Base-by-base conservation (phyloP, 2,329 filamentous ascomycete species). In the Aspergillus sp. region DNA sequence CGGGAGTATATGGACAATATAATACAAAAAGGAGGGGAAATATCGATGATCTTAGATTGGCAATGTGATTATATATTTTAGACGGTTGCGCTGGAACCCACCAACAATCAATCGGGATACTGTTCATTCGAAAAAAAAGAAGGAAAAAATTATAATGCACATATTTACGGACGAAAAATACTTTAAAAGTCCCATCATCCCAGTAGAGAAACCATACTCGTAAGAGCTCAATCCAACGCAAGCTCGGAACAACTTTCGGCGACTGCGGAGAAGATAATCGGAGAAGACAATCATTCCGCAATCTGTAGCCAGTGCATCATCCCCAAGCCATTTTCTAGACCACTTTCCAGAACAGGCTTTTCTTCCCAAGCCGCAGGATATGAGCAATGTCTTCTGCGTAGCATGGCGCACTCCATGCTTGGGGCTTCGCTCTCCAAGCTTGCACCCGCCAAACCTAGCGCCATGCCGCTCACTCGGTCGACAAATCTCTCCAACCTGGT, bases 351-450 rank as follows among this genome's bases (percentile, higher is more conserved):
- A 53, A 19, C 37, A 45, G 37, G 53, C 39, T 39, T 51, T 58
- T 8, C 5, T 17, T 35, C 56, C 47, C 54, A 54, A 63, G 57
- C 63, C 49, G 60, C 64, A 62, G 67, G 71, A 70, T 66, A 78
- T 78, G 76, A 78, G 69, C 69, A 73, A 75, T 77, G 76, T 66
- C 60, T 65, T 73, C 64, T 69, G 71, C 62, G 62, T 72, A 68
- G 68, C 72, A 73, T 77, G 75, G 76, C 72, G 74, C 64, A 64
- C 67, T 54, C 68, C 75, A 67, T 77, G 76, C 67, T 62, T 64
- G 56, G 73, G 73, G 56, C 62, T 75, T 50, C 69, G 69, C 50
- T 56, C 65, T 58, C 64, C 66, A 51, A 64, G 58, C 50, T 54
- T 67, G 58, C 62, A 66, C 41, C 58, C 65, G 52, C 59, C 61